Conservation (phyloP, 441 rosid genomes). For the Croton setiger region DNA sequence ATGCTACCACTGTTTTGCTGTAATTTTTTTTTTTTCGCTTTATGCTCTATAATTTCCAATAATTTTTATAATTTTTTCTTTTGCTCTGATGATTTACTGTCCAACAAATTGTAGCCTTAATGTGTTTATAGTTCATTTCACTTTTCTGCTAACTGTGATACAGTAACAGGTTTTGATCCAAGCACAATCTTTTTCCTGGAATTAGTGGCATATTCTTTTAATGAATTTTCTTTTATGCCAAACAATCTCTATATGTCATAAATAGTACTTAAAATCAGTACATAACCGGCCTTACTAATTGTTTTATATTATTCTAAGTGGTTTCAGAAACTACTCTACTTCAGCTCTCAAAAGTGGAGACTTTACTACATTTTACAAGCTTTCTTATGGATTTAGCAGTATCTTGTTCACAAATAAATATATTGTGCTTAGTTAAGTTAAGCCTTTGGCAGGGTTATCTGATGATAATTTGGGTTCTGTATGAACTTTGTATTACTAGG, state of each 20-base stretch:
- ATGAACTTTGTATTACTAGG: slow-evolving; percentile 29
- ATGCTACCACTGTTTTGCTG: slow-evolving; percentile 68
- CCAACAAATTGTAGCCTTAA: background rate
- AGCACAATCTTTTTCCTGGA: too few relatives aligned
- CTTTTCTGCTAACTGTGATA: too few relatives aligned
- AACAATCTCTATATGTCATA: background rate
- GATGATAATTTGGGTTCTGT: background rate
- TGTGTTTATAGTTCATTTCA: too few relatives aligned
- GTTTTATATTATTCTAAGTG: too few relatives aligned
- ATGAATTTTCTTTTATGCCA: too few relatives aligned
- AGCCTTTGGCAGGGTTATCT: background rate
- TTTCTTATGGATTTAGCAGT: background rate
- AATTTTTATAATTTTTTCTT: too few relatives aligned
- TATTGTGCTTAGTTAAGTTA: background rate
- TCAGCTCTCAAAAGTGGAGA: background rate
- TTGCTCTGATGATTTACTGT: background rate
- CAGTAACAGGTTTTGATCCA: too few relatives aligned
- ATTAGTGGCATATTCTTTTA: too few relatives aligned
- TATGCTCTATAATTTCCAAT: background rate
- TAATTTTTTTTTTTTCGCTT: slow-evolving; percentile 22
- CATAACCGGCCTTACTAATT: too few relatives aligned
- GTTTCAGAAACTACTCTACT: background rate
- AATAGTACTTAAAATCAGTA: background rate
- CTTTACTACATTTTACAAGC: background rate
- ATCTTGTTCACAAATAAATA: background rate